phyloP scores from a whole-genome alignment of 78 protist genomes.

The Ministeria vibrans region DNA sequence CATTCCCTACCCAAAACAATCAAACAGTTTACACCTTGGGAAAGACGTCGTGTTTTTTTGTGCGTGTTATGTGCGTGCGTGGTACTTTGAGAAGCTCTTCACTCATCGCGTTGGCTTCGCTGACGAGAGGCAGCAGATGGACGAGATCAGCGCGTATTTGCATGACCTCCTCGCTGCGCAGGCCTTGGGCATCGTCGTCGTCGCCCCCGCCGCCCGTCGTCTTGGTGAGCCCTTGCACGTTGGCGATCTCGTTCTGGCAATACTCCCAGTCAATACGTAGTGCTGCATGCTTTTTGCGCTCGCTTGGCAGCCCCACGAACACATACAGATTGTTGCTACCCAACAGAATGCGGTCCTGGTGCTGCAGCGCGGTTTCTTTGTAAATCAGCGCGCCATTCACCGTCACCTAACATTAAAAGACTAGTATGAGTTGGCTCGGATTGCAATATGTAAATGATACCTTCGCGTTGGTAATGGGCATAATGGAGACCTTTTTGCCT shows the following conservation, averaged over 20 bases:
- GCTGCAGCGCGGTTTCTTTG: neutral
- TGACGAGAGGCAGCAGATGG: neutral
- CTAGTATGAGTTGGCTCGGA: no score
- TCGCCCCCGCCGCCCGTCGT: neutral
- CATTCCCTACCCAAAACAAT: neutral
- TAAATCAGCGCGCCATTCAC: neutral
- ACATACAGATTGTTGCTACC: neutral
- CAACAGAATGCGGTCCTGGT: neutral
- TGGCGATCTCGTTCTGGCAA: neutral
- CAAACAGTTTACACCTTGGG: no score
- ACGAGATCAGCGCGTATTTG: neutral
- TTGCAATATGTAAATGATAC: no score
- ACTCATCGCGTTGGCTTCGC: slow-evolving; percentile 9
- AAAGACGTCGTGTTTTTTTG: no score
- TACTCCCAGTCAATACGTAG: neutral
- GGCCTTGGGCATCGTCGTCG: neutral
- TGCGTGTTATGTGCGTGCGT: no score
- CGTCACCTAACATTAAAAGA: no score
- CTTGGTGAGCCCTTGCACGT: neutral
- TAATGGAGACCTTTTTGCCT: neutral
- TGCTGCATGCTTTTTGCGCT: neutral
- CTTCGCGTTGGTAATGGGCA: neutral
- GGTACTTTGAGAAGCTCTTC: no score
- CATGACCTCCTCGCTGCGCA: neutral
- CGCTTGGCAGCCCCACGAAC: neutral